These are phyloP conservation scores for Aureobasidium zeae DNA, from an alignment of 2,329 filamentous ascomycete genomes.

Conservation along the genomic window DNA sequence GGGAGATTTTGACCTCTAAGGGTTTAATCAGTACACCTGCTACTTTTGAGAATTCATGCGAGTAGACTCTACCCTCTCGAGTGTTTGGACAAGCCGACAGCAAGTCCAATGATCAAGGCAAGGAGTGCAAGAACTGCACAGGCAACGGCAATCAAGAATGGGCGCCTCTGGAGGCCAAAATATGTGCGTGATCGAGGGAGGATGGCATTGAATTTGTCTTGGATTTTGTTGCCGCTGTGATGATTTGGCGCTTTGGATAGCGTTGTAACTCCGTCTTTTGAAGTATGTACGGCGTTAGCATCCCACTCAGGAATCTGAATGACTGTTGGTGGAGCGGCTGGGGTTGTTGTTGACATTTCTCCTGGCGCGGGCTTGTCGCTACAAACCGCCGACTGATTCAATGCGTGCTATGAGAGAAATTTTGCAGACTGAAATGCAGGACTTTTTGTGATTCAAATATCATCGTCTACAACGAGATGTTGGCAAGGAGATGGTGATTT, in stretches of 20 bases:
- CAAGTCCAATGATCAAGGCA: slow-evolving; percentile 35
- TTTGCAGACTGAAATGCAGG: neutral
- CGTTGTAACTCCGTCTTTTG: slow-evolving; percentile 9
- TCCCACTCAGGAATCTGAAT: slow-evolving; percentile 24
- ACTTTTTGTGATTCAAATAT: neutral
- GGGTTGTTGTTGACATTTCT: slow-evolving; percentile 8
- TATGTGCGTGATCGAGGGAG: slow-evolving; percentile 33
- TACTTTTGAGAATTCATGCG: no score
- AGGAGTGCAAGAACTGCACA: slow-evolving; percentile 29
- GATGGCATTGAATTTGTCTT: slow-evolving; percentile 26
- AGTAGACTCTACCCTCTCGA: slow-evolving; percentile 19
- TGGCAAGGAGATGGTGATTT: neutral
- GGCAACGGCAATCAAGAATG: slow-evolving; percentile 30
- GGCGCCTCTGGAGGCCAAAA: slow-evolving; percentile 31
- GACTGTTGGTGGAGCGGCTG: slow-evolving; percentile 1
- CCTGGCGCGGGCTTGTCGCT: neutral
- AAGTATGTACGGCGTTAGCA: slow-evolving; percentile 10
- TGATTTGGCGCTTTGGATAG: slow-evolving; percentile 5
- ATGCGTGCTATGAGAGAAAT: neutral
- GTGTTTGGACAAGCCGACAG: slow-evolving; percentile 29
- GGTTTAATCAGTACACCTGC: no score
- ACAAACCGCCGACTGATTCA: neutral
- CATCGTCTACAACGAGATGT: neutral
- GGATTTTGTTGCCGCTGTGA: neutral
- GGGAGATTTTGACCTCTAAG: slow-evolving; percentile 38